phyloP scores from a whole-genome alignment of 495 filamentous ascomycete genomes.

The Letharia columbiana region DNA sequence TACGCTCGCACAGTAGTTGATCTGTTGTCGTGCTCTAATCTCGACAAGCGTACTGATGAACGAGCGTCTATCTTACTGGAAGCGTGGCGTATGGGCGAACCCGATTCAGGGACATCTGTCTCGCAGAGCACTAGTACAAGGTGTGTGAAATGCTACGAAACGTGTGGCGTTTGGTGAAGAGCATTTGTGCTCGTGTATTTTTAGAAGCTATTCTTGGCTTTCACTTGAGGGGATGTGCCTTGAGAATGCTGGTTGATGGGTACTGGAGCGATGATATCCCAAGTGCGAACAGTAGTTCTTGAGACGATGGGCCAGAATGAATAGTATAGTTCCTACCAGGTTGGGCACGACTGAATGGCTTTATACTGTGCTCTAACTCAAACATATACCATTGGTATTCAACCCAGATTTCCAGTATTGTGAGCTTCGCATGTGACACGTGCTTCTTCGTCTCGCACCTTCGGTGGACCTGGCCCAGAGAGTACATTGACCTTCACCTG shows the following conservation, averaged over 20 bases:
- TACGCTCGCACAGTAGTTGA: conserved; percentile 44
- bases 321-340: not conserved
- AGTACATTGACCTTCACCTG: not conserved
- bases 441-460: not conserved
- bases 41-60: not conserved
- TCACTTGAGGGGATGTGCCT: not conserved
- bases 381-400: not conserved
- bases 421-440: not conserved
- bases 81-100: not conserved
- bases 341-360: not conserved
- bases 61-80: not conserved
- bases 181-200: not conserved
- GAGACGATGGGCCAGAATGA: not conserved
- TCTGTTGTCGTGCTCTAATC: not conserved
- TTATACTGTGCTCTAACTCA: not conserved
- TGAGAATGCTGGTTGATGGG: not conserved
- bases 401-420: not conserved
- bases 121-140: not conserved
- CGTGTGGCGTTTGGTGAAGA: not conserved
- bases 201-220: not conserved
- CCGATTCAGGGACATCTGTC: not conserved
- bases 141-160: not conserved
- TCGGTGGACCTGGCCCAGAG: not conserved
- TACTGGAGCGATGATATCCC: conserved; percentile 1
- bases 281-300: not conserved